phyloP scores from a whole-genome alignment of 2,329 filamentous ascomycete species.

The Knufia fluminis region DNA sequence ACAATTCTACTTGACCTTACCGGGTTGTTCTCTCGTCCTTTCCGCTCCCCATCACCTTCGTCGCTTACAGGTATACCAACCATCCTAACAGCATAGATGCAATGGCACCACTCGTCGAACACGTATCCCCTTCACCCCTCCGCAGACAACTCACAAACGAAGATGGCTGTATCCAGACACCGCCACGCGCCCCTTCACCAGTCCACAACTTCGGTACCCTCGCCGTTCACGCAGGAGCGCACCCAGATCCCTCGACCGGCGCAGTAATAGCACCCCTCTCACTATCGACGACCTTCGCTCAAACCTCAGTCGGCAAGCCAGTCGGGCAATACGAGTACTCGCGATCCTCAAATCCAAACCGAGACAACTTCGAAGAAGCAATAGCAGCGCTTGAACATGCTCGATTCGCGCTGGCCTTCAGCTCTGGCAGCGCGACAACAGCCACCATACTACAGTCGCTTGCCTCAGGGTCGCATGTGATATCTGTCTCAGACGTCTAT shows the following conservation, averaged over 20 bases:
- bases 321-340: slow-evolving; percentile 89
- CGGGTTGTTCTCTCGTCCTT: too few relatives aligned
- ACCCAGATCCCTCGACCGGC: slow-evolving; percentile 82
- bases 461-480: slow-evolving; percentile 81
- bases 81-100: background rate
- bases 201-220: slow-evolving; percentile 80
- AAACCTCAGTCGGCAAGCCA: slow-evolving; percentile 76
- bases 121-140: background rate
- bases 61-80: too few relatives aligned
- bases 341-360: slow-evolving; percentile 87
- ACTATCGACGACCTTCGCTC: slow-evolving; percentile 92
- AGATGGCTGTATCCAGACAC: slow-evolving; percentile 58
- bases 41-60: too few relatives aligned
- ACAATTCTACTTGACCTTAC: too few relatives aligned
- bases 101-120: background rate
- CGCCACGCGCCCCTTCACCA: slow-evolving; percentile 63
- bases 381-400: slow-evolving; percentile 89
- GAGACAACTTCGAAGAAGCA: slow-evolving; percentile 85
- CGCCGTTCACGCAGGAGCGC: slow-evolving; percentile 86
- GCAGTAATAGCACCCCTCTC: slow-evolving; percentile 97
- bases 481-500: slow-evolving; percentile 96
- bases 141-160: slow-evolving; percentile 25
- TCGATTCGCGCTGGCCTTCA: slow-evolving; percentile 85
- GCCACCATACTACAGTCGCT: slow-evolving; percentile 89
- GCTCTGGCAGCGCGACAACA: slow-evolving; percentile 87